phyloP scores from a whole-genome alignment of 2,329 filamentous ascomycete genomes.

The Verticillium alfalfae region DNA sequence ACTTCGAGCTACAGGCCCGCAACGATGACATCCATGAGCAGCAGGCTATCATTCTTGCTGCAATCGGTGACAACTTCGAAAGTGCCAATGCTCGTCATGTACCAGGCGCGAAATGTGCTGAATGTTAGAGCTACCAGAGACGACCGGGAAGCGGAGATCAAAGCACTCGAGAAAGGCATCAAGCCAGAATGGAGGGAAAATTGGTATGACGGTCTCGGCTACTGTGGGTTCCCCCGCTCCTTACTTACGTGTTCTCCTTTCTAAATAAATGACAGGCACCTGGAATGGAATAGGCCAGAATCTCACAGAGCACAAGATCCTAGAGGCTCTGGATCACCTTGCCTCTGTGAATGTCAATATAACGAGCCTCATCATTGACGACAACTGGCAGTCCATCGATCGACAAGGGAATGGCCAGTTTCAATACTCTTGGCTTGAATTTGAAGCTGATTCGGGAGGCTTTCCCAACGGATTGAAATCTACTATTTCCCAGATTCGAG shows the following conservation, averaged over 20 bases:
- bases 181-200: constrained; percentile 68
- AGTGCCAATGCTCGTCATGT: constrained; percentile 73
- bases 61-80: constrained; percentile 68
- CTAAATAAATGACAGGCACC: constrained; percentile 47
- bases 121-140: constrained; percentile 34
- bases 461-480: constrained; percentile 78
- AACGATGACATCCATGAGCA: constrained; percentile 61
- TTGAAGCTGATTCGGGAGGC: constrained; percentile 74
- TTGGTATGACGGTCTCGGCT: constrained; percentile 90
- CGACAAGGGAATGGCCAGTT: constrained; percentile 44
- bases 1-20: constrained; percentile 33
- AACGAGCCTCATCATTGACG: constrained; percentile 87
- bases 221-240: constrained; percentile 53
- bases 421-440: constrained; percentile 67
- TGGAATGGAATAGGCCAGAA: constrained; percentile 90
- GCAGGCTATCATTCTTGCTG: constrained; percentile 59
- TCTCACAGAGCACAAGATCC: constrained; percentile 74
- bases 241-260: not conserved
- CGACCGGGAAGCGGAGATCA: constrained; percentile 39
- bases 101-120: constrained; percentile 71
- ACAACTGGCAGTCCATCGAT: constrained; percentile 86
- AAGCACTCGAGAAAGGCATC: constrained; percentile 40
- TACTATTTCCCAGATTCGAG: constrained; percentile 63
- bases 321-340: constrained; percentile 67
- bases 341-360: constrained; percentile 69